Evolutionary conservation across 2,329 filamentous ascomycete genomes (phyloP).

Genomic region (Colletotrichum sp.): DNA sequence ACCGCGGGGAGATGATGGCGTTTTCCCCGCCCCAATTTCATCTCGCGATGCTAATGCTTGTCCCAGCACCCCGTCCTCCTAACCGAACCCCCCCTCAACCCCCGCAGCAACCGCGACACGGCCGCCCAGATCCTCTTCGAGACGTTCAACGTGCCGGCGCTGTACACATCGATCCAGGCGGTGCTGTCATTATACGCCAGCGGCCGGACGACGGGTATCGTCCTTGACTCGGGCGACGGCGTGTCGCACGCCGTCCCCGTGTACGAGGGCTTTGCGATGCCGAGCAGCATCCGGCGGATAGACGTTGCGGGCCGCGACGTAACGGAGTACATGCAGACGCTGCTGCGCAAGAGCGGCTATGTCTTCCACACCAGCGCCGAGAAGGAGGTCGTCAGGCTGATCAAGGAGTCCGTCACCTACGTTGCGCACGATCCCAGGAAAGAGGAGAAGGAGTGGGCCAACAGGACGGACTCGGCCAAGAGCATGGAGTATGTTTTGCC

Average conservation of each 20-base stretch:
- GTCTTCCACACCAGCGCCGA: constrained; percentile 98
- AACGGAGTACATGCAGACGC: constrained; percentile 90
- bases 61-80: constrained; percentile 88
- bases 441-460: constrained; percentile 96
- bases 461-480: constrained; percentile 74
- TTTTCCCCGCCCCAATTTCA: not conserved
- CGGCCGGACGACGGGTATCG: constrained; percentile 93
- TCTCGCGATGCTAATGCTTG: constrained; percentile 21
- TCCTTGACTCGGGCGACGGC: constrained; percentile 93
- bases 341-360: constrained; percentile 90
- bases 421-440: constrained; percentile 88
- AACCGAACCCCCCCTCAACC: constrained; percentile 95
- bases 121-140: constrained; percentile 98
- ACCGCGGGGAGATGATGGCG: not conserved
- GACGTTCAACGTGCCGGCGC: constrained; percentile 95
- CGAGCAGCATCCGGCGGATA: constrained; percentile 92
- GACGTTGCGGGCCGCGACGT: constrained; percentile 96
- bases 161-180: constrained; percentile 97
- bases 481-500: constrained; percentile 87
- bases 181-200: constrained; percentile 96
- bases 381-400: constrained; percentile 97
- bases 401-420: constrained; percentile 95
- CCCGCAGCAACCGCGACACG: constrained; percentile 92
- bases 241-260: constrained; percentile 97
- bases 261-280: constrained; percentile 97